Conservation (phyloP, 257 asterid species). For the Scutellaria barbata region DNA sequence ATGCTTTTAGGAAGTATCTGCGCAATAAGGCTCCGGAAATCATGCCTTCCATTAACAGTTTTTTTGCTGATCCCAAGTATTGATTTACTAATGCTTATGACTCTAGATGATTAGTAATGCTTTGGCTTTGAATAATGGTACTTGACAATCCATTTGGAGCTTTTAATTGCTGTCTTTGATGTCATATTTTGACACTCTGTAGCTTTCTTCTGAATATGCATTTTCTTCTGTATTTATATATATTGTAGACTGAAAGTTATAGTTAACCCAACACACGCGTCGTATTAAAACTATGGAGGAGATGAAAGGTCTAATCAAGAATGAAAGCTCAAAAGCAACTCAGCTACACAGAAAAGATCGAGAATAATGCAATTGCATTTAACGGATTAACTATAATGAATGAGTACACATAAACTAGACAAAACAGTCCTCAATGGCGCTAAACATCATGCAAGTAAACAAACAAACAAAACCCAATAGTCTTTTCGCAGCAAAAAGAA, state of each 20-base stretch:
- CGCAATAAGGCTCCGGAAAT: conserved; percentile 50
- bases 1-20: conserved; percentile 47
- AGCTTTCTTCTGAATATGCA: no score
- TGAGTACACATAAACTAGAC: conserved; percentile 33
- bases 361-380: neutral
- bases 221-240: no score
- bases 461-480: conserved; percentile 20
- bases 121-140: no score
- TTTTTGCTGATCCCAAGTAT: conserved; percentile 43
- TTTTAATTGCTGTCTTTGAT: no score
- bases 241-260: no score
- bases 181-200: no score
- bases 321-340: neutral
- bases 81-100: no score
- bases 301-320: neutral
- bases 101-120: no score
- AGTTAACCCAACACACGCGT: no score
- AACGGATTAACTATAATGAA: conserved; percentile 35
- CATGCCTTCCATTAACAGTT: conserved; percentile 49
- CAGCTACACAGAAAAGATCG: neutral
- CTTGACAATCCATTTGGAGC: no score
- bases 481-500: conserved; percentile 12
- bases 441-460: conserved; percentile 30
- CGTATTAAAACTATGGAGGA: neutral
- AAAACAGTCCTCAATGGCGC: conserved; percentile 20